Conservation (phyloP, 2,329 filamentous ascomycete genomes). For the Talaromyces sp. region DNA sequence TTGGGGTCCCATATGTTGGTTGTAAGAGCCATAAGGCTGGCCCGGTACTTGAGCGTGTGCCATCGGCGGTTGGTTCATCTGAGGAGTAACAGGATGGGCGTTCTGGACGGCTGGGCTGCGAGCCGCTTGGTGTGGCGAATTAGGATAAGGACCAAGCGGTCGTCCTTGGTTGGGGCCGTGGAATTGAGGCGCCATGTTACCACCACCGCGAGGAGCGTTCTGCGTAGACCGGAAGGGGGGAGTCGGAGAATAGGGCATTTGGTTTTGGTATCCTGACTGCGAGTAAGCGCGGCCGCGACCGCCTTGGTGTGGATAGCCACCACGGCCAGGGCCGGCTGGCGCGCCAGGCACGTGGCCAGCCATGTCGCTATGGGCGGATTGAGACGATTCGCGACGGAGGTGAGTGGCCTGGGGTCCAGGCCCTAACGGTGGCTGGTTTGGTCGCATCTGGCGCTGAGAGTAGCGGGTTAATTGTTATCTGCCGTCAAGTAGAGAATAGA, state of each 20-base stretch:
- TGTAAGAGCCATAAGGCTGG: slow-evolving; percentile 54
- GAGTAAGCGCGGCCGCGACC: slow-evolving; percentile 57
- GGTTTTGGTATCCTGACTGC: slow-evolving; percentile 46
- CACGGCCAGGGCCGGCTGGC: slow-evolving; percentile 49
- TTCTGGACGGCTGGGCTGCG: slow-evolving; percentile 62
- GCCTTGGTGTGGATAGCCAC: slow-evolving; percentile 48
- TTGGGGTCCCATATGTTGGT: slow-evolving; percentile 53
- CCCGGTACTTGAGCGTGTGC: slow-evolving; percentile 58
- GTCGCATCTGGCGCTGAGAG: slow-evolving; percentile 62
- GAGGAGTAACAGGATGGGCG: slow-evolving; percentile 64
- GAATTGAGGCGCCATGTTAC: slow-evolving; percentile 50
- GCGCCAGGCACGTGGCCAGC: slow-evolving; percentile 52
- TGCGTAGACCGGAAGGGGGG: slow-evolving; percentile 48
- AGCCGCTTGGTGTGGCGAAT: slow-evolving; percentile 61
- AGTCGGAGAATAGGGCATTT: slow-evolving; percentile 51
- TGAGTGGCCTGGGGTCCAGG: slow-evolving; percentile 66
- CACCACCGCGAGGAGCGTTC: slow-evolving; percentile 46
- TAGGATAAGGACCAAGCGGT: slow-evolving; percentile 47
- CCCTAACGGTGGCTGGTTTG: slow-evolving; percentile 57
- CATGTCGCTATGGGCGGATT: slow-evolving; percentile 72
- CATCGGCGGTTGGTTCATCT: slow-evolving; percentile 67
- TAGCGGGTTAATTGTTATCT: slow-evolving; percentile 16
- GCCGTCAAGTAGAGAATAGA: slow-evolving; percentile 14
- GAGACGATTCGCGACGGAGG: slow-evolving; percentile 78
- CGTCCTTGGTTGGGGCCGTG: slow-evolving; percentile 40